These are phyloP conservation scores for Lagenaria siceraria DNA, from an alignment of 306 rosid genomes.

Conservation along the genomic window DNA sequence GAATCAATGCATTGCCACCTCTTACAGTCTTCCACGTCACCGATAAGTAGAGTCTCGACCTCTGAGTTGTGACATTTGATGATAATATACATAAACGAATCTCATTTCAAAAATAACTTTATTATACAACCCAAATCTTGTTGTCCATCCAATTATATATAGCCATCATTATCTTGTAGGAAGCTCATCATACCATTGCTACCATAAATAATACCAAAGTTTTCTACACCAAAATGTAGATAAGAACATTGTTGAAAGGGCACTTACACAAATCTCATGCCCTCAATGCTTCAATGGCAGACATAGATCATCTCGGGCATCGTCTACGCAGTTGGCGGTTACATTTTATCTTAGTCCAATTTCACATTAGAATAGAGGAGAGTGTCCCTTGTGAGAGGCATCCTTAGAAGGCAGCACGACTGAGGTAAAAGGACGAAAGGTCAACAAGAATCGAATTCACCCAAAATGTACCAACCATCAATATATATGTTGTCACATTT, in stretches of 20 bases:
- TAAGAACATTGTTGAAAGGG: slow-evolving; percentile 18
- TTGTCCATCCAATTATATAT: background rate
- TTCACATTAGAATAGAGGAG: slow-evolving; percentile 81
- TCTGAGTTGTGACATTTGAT: background rate
- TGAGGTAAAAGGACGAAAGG: slow-evolving; percentile 17
- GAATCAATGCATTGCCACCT: background rate
- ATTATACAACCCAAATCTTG: background rate
- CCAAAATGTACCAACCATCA: too few relatives aligned
- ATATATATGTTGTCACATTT: too few relatives aligned
- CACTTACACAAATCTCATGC: slow-evolving; percentile 19
- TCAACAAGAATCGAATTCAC: background rate
- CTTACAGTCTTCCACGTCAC: background rate
- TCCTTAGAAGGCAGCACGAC: slow-evolving; percentile 52
- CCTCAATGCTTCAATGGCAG: slow-evolving; percentile 15
- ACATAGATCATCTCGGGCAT: slow-evolving; percentile 19
- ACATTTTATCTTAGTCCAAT: slow-evolving; percentile 40
- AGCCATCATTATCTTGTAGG: background rate
- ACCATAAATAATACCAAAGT: slow-evolving; percentile 10
- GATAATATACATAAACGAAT: slow-evolving; percentile 6
- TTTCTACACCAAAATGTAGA: slow-evolving; percentile 14
- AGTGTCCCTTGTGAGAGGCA: slow-evolving; percentile 84
- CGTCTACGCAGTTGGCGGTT: background rate
- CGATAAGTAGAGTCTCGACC: background rate
- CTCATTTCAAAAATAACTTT: slow-evolving; percentile 7
- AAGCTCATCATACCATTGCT: slow-evolving; percentile 15